Evolutionary conservation across 2,329 filamentous ascomycete genomes (phyloP), one percentile per base, ranked within the genome.

Genomic region (Ophiostoma populinum): DNA sequence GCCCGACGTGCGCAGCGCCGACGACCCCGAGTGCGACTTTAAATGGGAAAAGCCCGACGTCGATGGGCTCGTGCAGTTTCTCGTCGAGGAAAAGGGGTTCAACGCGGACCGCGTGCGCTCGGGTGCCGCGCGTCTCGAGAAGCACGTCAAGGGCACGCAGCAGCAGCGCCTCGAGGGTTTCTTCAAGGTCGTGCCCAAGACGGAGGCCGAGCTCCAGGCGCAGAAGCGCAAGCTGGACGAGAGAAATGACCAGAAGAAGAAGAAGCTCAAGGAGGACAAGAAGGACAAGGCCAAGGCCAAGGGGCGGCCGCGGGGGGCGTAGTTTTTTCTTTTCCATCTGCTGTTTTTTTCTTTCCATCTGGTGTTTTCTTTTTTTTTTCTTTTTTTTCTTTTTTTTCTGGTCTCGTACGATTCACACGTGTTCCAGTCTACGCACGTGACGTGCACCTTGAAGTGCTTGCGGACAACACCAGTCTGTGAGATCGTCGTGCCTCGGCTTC

Each of bases 11-110:
- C 76, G 79, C 24, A 55, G 69, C 29, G 85, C 87, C 17, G 80
- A 92, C 46, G 71, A 92, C 48, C 73, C 80, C 1, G 74, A 83
- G 10, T 95, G 86, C 55, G 85, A 98, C 52, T 93, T 95, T 65
- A 94, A 93, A 57, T 98, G 92, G 90, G 85, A 94, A 29, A 77
- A 76, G 40, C 90, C 90, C 4, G 86, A 98, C 48, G 65, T 90
- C 2, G 85, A 94, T 2, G 87, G 83, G 0, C 69, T 98, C 0
- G 71, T 98, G 43, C 70, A 90, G 47, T 98, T 82, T 55, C 62
- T 98, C 2, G 90, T 93, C 4, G 73, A 73, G 6, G 90, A 95
- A 51, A 98, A 98, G 60, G 90, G 86, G 1, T 98, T 98, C 65
- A 92, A 76, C 20, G 92, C 98, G 53, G 90, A 98, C 51, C 70